Evolutionary conservation across 345 rosid species (phyloP).

Genomic region (Pugionium dolabratum): DNA sequence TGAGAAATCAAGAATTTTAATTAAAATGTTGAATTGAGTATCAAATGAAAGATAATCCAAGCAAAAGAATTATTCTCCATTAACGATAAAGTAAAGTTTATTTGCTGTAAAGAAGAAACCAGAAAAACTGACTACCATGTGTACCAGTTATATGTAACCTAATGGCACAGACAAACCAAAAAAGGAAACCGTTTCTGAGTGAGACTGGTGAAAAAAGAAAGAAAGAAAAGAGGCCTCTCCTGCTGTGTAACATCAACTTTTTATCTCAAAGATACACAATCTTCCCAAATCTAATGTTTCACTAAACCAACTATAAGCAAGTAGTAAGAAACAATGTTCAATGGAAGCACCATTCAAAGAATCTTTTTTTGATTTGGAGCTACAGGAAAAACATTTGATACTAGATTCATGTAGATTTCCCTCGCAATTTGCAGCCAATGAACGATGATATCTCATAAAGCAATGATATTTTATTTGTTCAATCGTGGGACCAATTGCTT

Average conservation of each 20-base stretch:
- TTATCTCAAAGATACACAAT: constrained; percentile 27
- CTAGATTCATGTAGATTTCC: constrained; percentile 37
- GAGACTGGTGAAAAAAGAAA: constrained; percentile 21
- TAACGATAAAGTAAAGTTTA: constrained; percentile 17
- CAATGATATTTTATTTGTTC: constrained; percentile 32
- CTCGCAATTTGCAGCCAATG: constrained; percentile 36
- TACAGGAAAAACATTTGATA: constrained; percentile 34
- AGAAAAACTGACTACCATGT: constrained; percentile 16
- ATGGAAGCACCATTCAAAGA: constrained; percentile 30
- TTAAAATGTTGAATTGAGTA: not conserved
- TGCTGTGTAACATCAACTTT: constrained; percentile 34
- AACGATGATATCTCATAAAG: constrained; percentile 27
- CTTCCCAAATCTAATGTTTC: constrained; percentile 21
- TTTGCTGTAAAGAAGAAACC: constrained; percentile 18
- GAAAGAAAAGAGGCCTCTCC: constrained; percentile 17
- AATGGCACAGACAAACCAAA: constrained; percentile 29
- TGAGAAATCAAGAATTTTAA: constrained; percentile 3
- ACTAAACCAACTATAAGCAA: constrained; percentile 30
- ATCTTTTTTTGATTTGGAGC: constrained; percentile 38
- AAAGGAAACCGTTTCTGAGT: constrained; percentile 18
- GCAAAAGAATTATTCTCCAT: constrained; percentile 24
- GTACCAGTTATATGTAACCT: constrained; percentile 18
- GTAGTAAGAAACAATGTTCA: constrained; percentile 15
- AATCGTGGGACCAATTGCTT: constrained; percentile 37
- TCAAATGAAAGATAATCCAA: constrained; percentile 25